Percentiles rank a stretch among this genome's conserved stretches.
phyloP scores from a whole-genome alignment of 2,329 filamentous ascomycete genomes.

The Helotiales sp. region DNA sequence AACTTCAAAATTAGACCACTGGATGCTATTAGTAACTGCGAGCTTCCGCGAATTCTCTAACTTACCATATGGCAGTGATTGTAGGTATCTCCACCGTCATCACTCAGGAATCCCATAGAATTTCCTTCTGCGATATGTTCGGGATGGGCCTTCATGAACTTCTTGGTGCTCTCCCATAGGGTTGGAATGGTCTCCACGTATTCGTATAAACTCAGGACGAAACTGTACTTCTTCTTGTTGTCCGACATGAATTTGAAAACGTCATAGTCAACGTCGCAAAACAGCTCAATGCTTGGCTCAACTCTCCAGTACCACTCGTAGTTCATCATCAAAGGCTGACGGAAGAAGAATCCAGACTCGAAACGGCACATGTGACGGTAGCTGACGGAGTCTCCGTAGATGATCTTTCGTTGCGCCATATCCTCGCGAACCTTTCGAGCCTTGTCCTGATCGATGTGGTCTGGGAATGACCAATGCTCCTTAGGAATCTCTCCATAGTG shows the following conservation, averaged over 20 bases:
- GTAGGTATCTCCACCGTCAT: constrained; percentile 88
- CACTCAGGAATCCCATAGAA: constrained; percentile 86
- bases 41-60: constrained; percentile 24
- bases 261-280: constrained; percentile 93
- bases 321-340: constrained; percentile 86
- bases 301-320: constrained; percentile 99
- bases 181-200: constrained; percentile 94
- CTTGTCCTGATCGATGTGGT: constrained; percentile 93
- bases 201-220: constrained; percentile 92
- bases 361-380: constrained; percentile 99
- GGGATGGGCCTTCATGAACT: constrained; percentile 87
- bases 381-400: constrained; percentile 95
- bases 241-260: constrained; percentile 97
- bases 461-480: constrained; percentile 97
- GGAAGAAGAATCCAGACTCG: constrained; percentile 99
- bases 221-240: constrained; percentile 97
- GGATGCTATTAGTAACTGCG: not conserved
- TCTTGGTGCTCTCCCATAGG: constrained; percentile 92
- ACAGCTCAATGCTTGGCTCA: constrained; percentile 94
- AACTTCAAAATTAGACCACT: constrained; percentile 99
- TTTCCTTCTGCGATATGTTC: constrained; percentile 85
- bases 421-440: constrained; percentile 88
- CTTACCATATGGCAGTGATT: constrained; percentile 96
- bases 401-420: constrained; percentile 93
- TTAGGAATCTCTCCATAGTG: constrained; percentile 85